A percentile compares a stretch with the other conserved stretches of the same genome.
These are phyloP conservation scores for Camelina hispida DNA, from an alignment of 345 rosid species.

Conservation along the genomic window DNA sequence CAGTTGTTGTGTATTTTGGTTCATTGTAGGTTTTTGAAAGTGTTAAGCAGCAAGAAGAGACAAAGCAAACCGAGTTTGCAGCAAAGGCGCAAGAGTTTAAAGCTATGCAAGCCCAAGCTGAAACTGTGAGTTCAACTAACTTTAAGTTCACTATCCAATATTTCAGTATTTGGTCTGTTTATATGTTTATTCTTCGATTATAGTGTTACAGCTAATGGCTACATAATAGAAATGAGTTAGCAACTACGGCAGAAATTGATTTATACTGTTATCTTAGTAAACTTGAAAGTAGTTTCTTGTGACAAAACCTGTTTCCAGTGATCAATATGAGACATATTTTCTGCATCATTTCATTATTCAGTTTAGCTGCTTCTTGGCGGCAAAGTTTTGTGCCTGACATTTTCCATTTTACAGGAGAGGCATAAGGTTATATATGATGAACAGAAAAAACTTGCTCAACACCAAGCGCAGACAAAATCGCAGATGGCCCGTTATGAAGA, in stretches of 20 bases:
- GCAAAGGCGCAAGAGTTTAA: slow-evolving; percentile 77
- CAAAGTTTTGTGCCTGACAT: slow-evolving; percentile 24
- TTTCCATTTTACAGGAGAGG: slow-evolving; percentile 70
- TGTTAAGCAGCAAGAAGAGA: slow-evolving; percentile 81
- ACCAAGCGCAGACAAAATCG: slow-evolving; percentile 95
- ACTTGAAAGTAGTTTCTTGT: slow-evolving; percentile 8
- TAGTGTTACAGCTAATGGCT: slow-evolving; percentile 18
- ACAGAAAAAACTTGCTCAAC: slow-evolving; percentile 86
- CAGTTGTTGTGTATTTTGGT: slow-evolving; percentile 18
- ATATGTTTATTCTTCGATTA: background rate
- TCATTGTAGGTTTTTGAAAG: slow-evolving; percentile 70
- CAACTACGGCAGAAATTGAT: background rate
- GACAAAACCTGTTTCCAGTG: slow-evolving; percentile 18
- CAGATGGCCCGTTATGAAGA: slow-evolving; percentile 98
- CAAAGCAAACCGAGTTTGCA: slow-evolving; percentile 67
- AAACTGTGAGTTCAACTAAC: slow-evolving; percentile 63
- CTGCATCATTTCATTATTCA: slow-evolving; percentile 17
- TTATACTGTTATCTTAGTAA: background rate
- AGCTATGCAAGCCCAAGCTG: slow-evolving; percentile 91
- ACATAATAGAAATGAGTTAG: background rate
- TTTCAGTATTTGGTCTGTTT: background rate
- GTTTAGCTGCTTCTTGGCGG: slow-evolving; percentile 19
- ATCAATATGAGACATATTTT: slow-evolving; percentile 19
- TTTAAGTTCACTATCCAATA: background rate
- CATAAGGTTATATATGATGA: slow-evolving; percentile 90